Conservation (phyloP, 2,329 filamentous ascomycete genomes). For the Ascochyta pisi region DNA sequence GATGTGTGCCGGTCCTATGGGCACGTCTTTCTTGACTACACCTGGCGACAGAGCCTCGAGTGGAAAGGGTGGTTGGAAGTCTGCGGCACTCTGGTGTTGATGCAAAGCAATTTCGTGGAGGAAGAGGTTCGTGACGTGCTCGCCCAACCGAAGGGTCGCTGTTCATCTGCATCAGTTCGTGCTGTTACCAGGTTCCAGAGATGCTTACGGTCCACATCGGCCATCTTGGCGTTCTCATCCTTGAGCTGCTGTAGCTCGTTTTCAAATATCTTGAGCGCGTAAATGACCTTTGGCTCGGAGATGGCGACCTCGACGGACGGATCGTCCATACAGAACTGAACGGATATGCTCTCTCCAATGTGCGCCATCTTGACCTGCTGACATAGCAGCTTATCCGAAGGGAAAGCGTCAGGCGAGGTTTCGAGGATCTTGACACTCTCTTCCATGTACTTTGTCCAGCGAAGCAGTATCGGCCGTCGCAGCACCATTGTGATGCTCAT, state of each 20-base stretch:
- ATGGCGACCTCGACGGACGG: conserved; percentile 59
- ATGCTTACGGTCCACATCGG: conserved; percentile 45
- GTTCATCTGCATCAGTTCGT: neutral
- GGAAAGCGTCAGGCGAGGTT: conserved; percentile 62
- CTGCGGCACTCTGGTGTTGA: conserved; percentile 50
- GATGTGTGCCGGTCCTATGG: conserved; percentile 56
- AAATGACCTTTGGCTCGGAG: conserved; percentile 62
- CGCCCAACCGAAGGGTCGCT: conserved; percentile 53
- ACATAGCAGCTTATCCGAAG: conserved; percentile 62
- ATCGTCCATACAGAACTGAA: conserved; percentile 64
- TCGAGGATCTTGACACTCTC: conserved; percentile 66
- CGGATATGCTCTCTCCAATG: conserved; percentile 64
- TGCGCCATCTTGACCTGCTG: conserved; percentile 66
- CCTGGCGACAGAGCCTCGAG: conserved; percentile 50
- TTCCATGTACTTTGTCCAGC: conserved; percentile 69
- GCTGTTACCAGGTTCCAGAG: neutral
- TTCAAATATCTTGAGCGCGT: conserved; percentile 62
- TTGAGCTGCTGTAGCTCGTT: conserved; percentile 53
- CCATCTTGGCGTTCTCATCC: conserved; percentile 49
- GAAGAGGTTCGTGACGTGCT: conserved; percentile 58
- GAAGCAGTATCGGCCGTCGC: conserved; percentile 63
- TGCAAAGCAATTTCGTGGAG: conserved; percentile 60
- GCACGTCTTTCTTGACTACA: conserved; percentile 48
- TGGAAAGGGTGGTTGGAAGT: conserved; percentile 55
- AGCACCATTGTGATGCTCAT: conserved; percentile 65